phyloP scores from a whole-genome alignment of 129 eudicot genomes.

The Escallonia rubra region DNA sequence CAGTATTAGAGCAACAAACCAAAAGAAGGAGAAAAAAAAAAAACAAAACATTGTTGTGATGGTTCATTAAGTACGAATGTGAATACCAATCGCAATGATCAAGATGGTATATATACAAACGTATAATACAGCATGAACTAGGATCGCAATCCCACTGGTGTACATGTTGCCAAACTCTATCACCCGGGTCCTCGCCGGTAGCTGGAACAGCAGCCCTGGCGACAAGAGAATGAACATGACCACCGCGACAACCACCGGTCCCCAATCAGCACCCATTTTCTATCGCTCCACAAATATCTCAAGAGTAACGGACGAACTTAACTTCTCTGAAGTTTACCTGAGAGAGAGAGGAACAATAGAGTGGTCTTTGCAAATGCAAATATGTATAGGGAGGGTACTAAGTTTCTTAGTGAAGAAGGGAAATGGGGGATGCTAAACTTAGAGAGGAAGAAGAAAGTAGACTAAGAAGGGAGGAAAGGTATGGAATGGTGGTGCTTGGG shows the following conservation, averaged over 20 bases:
- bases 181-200: conserved; percentile 39
- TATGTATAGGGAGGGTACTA: conserved; percentile 5
- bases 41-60: no score
- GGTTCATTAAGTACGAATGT: conserved; percentile 23
- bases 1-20: no score
- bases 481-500: conserved; percentile 16
- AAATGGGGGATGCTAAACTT: conserved; percentile 17
- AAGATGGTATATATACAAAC: conserved; percentile 33
- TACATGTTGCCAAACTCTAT: conserved; percentile 49
- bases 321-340: neutral
- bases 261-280: conserved; percentile 45
- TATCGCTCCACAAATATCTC: neutral
- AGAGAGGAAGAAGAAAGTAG: conserved; percentile 1
- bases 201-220: conserved; percentile 45
- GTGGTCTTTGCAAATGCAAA: neutral
- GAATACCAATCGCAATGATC: conserved; percentile 39
- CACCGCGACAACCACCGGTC: conserved; percentile 44
- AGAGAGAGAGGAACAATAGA: neutral
- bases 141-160: conserved; percentile 43
- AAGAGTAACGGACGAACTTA: neutral
- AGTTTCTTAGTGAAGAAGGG: conserved; percentile 33
- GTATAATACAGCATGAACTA: conserved; percentile 38
- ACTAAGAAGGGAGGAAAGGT: conserved; percentile 25
- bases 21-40: neutral
- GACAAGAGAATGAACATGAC: conserved; percentile 40